A percentile compares a stretch with the other conserved stretches of the same genome.
phyloP scores from a whole-genome alignment of 2,329 filamentous ascomycete genomes.

The Penicillium olsonii region DNA sequence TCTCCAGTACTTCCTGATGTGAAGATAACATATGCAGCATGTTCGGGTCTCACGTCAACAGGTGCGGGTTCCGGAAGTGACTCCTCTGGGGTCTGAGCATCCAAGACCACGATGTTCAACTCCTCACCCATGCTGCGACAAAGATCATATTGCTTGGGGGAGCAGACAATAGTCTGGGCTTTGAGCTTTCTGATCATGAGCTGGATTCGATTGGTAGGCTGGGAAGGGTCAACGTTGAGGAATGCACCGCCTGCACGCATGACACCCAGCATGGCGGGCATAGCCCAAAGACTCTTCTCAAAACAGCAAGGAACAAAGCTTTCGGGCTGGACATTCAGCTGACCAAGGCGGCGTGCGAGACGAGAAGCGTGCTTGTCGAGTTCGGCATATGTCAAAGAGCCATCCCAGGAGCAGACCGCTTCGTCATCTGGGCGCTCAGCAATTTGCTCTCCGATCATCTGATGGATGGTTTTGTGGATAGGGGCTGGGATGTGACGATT shows the following conservation, averaged over 20 bases:
- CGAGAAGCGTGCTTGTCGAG: conserved; percentile 10
- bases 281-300: conserved; percentile 13
- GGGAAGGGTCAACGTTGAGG: conserved; percentile 13
- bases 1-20: conserved; percentile 17
- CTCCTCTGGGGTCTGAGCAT: not conserved
- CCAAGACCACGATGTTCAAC: conserved; percentile 6
- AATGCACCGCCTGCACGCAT: conserved; percentile 15
- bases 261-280: conserved; percentile 12
- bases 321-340: conserved; percentile 6
- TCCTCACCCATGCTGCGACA: conserved; percentile 3
- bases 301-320: conserved; percentile 12
- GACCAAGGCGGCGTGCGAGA: conserved; percentile 4
- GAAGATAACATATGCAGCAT: conserved; percentile 15
- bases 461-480: conserved; percentile 8
- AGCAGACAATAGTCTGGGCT: conserved; percentile 11
- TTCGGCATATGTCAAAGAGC: conserved; percentile 14
- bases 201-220: conserved; percentile 11
- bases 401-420: conserved; percentile 18
- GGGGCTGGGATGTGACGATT: conserved; percentile 10
- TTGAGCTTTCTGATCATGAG: conserved; percentile 10
- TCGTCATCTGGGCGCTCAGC: not conserved
- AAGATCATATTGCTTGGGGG: conserved; percentile 7
- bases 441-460: conserved; percentile 6
- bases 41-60: not conserved
- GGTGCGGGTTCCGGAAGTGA: not conserved